Conservation (phyloP, 768 basidiomycete genomes). For the Hygrophorus pudorinus region DNA sequence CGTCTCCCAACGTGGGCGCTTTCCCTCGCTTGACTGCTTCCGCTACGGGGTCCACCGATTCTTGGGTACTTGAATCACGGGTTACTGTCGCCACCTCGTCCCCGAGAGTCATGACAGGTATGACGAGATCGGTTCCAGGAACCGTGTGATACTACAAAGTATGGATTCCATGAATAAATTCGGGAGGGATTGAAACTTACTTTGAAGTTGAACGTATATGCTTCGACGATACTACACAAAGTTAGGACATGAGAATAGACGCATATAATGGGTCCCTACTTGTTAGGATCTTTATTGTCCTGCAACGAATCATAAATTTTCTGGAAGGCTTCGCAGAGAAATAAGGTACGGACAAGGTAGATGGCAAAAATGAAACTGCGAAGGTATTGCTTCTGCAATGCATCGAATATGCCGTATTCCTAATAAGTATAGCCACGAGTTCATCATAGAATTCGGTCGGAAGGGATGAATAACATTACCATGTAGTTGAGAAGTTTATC, state of each 20-base stretch:
- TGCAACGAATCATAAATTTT: slow-evolving; percentile 18
- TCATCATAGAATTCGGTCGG: not conserved
- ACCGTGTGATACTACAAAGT: slow-evolving; percentile 52
- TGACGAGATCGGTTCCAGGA: slow-evolving; percentile 44
- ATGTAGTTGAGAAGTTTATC: slow-evolving; percentile 76
- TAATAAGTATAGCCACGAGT: slow-evolving; percentile 16
- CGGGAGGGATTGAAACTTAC: slow-evolving; percentile 23
- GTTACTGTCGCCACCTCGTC: slow-evolving; percentile 46
- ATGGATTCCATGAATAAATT: not conserved
- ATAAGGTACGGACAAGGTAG: slow-evolving; percentile 49
- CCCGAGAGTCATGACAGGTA: slow-evolving; percentile 71
- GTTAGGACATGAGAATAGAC: slow-evolving; percentile 2
- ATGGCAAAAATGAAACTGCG: slow-evolving; percentile 80
- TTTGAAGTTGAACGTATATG: slow-evolving; percentile 82
- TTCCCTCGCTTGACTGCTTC: slow-evolving; percentile 51
- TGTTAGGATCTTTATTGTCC: slow-evolving; percentile 81
- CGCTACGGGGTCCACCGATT: slow-evolving; percentile 44
- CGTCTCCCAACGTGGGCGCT: slow-evolving; percentile 66
- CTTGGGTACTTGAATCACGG: slow-evolving; percentile 21
- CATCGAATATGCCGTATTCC: slow-evolving; percentile 85
- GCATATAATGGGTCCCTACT: slow-evolving; percentile 44
- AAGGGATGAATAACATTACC: slow-evolving; percentile 28
- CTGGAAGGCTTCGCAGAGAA: not conserved
- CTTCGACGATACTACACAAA: slow-evolving; percentile 62
- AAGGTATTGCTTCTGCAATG: slow-evolving; percentile 75